A percentile compares a stretch with the other conserved stretches of the same genome.
These are phyloP conservation scores for Trichoderma afroharzianum DNA, from an alignment of 2,329 filamentous ascomycete genomes.

Conservation along the genomic window DNA sequence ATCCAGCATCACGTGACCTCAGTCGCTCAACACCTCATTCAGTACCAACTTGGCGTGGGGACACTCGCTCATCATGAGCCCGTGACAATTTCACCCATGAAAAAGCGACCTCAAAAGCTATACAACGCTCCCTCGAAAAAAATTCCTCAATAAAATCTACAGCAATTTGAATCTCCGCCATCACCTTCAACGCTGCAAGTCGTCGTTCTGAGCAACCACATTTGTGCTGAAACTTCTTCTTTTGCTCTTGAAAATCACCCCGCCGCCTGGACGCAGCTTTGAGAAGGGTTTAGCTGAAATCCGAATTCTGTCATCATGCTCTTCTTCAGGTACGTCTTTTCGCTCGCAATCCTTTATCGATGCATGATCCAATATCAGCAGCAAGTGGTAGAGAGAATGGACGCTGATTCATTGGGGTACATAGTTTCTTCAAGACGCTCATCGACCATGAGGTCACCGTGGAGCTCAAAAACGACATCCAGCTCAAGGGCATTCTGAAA, in stretches of 20 bases:
- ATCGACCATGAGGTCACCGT: slow-evolving; percentile 97
- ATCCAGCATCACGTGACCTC: slow-evolving; percentile 2
- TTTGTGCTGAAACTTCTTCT: not conserved
- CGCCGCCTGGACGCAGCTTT: not conserved
- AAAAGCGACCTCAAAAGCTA: not conserved
- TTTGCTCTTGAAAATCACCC: not conserved
- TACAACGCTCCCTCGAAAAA: not conserved
- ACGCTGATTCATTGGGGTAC: not conserved
- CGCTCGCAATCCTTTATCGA: not conserved
- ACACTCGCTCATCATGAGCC: not conserved
- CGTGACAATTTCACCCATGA: slow-evolving; percentile 2
- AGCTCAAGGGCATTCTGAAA: slow-evolving; percentile 91
- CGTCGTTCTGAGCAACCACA: not conserved
- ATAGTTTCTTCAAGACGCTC: slow-evolving; percentile 96
- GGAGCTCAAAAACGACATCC: slow-evolving; percentile 99
- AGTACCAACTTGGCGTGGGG: not conserved
- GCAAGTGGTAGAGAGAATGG: not conserved
- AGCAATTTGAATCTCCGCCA: not conserved
- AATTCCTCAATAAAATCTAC: not conserved
- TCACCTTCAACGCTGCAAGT: too few species aligned
- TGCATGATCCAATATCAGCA: not conserved
- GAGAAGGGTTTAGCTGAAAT: not conserved
- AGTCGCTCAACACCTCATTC: not conserved
- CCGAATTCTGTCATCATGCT: slow-evolving; percentile 32
- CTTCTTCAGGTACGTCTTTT: slow-evolving; percentile 40